Base-by-base conservation (phyloP, 2,329 filamentous ascomycete genomes). In the Aureobasidium sp. region DNA sequence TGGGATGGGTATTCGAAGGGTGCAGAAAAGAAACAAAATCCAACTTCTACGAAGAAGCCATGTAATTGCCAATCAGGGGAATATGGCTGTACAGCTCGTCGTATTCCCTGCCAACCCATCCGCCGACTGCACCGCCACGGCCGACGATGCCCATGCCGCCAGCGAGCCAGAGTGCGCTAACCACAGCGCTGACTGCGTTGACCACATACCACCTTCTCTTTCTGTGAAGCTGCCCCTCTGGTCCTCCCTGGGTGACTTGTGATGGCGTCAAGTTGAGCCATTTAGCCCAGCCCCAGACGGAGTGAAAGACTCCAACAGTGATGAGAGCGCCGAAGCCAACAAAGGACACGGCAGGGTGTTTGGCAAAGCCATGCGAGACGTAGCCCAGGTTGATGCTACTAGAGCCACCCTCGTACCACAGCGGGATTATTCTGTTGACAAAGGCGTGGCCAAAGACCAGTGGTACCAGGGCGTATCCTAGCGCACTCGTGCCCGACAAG, bases 351-450 rank as follows among this genome's bases (percentile, higher is more conserved):
- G 79, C 65, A 0, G 86, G 85, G 67, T 89, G 86, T 15, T 83
- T 81, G 31, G 88, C 85, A 69, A 96, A 94, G 2, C 89, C 90
- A 74, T 97, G 92, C 13, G 86, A 84, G 8, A 96, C 86, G 71
- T 89, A 97, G 13, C 84, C 86, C 13, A 97, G 77, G 0, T 89
- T 89, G 42, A 96, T 86, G 58, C 93, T 87, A n/a, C 89, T 89
- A 68, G 86, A 91, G 62, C 92, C 90, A 7, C 92, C 92, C 58
- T 95, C 89, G 46, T 90, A 81, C 29, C 83, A 77, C 35, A 92
- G 73, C 2, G 94, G 93, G 27, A 95, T 77, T 2, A 84, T 74
- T 35, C 93, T 84, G 71, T 95, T 95, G 61, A 91, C 79, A 63
- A 85, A 82, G 2, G 87, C 81, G 73, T 97, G 93, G 6, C 84